Conservation (phyloP, 179 eudicot species). For the Sideroxylon spinosum region DNA sequence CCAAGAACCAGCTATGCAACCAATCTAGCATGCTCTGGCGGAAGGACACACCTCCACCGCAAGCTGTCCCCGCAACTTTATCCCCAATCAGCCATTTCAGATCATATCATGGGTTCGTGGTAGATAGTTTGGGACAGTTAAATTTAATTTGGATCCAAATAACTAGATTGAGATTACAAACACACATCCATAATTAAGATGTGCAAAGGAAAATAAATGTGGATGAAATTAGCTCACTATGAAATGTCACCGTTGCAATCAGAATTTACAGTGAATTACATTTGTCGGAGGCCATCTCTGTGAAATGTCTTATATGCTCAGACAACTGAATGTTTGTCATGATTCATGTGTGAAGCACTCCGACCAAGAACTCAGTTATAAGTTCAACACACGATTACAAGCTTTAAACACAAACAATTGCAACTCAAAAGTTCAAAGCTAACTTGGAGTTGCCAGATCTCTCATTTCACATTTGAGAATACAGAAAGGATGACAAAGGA, state of each 20-base stretch:
- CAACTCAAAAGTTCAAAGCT: neutral
- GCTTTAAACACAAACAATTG: neutral
- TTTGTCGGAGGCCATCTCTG: neutral
- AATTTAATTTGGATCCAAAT: neutral
- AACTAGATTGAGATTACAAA: neutral
- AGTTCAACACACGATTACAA: neutral
- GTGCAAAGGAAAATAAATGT: neutral
- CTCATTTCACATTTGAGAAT: neutral
- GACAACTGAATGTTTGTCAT: neutral
- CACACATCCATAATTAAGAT: neutral
- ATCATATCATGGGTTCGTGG: neutral
- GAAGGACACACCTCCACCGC: neutral
- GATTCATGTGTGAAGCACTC: neutral
- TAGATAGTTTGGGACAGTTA: neutral
- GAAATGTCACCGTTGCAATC: neutral
- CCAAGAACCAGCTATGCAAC: neutral
- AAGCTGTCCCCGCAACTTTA: neutral
- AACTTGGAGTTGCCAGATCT: conserved; percentile 9
- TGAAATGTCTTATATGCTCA: neutral
- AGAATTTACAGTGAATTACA: neutral
- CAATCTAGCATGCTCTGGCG: neutral
- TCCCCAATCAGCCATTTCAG: neutral
- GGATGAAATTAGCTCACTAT: neutral
- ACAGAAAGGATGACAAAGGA: neutral
- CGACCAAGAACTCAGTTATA: neutral